Base-by-base conservation (phyloP, 1,284 basidiomycete species). In the Pascua sp. region DNA sequence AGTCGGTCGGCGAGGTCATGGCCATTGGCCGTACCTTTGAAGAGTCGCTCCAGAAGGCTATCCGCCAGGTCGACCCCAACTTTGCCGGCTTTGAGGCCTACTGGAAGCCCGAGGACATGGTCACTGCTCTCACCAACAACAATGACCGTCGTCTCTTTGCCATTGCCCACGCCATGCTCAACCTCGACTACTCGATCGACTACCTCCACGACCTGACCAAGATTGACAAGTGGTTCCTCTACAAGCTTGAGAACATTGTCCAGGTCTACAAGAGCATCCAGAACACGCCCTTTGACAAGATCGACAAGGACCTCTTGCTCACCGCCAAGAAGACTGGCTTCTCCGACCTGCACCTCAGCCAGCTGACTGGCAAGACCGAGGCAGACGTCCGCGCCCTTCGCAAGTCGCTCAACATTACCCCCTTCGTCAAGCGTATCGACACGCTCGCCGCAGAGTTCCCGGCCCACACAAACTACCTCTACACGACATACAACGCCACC, bases 1-100 rank as follows among this genome's bases (percentile, higher is more conserved):
- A 99, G 80, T 94, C 91, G 24, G 96, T 99, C 58, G 96, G 96
- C 61, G 96, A 98, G 78, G 95, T 98, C 69, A 98, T 99, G 96
- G 95, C 95, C 63, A 98, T 99, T 67, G 96, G 96, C 48, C 89
- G 96, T 66, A 98, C 96, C 1, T 99, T 97, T 67, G 96, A 99
- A 79, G 96, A 99, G 79, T 92, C 89, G 70, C 82, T 99, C 71
- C 96, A 98, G 78, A 99, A 99, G 81, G 96, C 96, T 51, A 91
- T 98, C 67, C 88, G 96, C 67, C 93, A 96, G 81, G 88, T 98
- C 39, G 94, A 97, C 75, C 95, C 95, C 47, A 85, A 88, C 60
- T 86, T 81, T 71, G 73, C 79, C 62, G 85, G 85, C 8, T 86
- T 86, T 68, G 82, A 81, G 66, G 81, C 79, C 63, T 77, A 78